Base-by-base conservation (phyloP, 306 rosid species). In the Senna tora region DNA sequence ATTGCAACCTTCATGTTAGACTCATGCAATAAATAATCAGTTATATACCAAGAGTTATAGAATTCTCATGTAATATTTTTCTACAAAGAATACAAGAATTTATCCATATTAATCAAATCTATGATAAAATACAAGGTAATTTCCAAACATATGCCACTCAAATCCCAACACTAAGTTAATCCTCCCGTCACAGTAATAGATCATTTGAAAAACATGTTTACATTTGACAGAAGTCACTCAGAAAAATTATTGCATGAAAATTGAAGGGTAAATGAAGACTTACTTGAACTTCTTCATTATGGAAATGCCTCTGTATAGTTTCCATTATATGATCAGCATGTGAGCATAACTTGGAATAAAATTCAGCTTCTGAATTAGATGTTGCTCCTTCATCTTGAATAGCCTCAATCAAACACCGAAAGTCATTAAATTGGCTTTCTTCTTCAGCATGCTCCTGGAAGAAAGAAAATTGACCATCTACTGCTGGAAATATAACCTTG, bases 301-400 rank as follows among this genome's bases (percentile, higher is more conserved):
- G 63, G 81, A 95, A 95, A 82, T 95, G 99, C 81, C 84, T 84
- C 82, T 91, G 86, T 76, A 83, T 91, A 45, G 96, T 88, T 86
- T 91, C 97, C 91, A 91, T 85, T 75, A 91, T 91, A 80, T 81
- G 99, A 81, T 95, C 97, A 76, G 99, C 99, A 57, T 87, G 97
- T 42, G 96, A 85, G 75, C 97, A 91, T 71, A 95, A 77, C 85
- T 88, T 90, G 43, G 84, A 87, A 79, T 87, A 89, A 84, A 89
- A 92, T 78, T 91, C 97, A 83, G 88, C 92, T 60, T 83, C 86
- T 6, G 97, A 89, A 65, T 81, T 82, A 65, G 96, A 89, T 77
- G 59, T 71, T 73, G 92, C 90, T 79, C 88, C 99, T 73, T 85
- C 99, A 80, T 87, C 85, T 73, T 89, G 97, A 81, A 91, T 95